phyloP scores from a whole-genome alignment of 1,284 basidiomycete species.

The Vanrija pseudolonga region DNA sequence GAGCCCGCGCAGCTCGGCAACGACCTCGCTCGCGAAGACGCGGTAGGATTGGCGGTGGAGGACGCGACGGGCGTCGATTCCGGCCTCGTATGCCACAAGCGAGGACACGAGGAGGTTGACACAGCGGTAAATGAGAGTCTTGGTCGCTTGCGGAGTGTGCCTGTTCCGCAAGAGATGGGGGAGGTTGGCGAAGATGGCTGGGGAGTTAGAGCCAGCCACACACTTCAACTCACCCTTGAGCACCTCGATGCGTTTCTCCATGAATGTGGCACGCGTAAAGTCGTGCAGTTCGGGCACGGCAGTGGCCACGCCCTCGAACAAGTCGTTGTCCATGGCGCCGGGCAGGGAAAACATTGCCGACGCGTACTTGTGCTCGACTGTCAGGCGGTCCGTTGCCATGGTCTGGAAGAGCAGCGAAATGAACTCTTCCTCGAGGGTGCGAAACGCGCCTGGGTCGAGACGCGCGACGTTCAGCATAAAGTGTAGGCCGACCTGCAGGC shows the following conservation, averaged over 20 bases:
- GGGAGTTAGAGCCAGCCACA: no score
- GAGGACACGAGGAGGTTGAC: constrained; percentile 35
- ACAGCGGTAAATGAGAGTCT: constrained; percentile 42
- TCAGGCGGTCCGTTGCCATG: constrained; percentile 55
- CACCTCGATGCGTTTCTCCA: constrained; percentile 20
- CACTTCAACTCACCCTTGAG: constrained; percentile 14
- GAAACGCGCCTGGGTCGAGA: constrained; percentile 63
- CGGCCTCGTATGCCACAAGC: constrained; percentile 8
- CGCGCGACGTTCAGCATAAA: constrained; percentile 65
- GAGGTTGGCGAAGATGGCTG: constrained; percentile 23
- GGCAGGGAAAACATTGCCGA: constrained; percentile 43
- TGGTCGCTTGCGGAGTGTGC: constrained; percentile 22
- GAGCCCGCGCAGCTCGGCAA: constrained; percentile 15
- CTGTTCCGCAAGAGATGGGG: constrained; percentile 21
- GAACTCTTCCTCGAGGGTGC: constrained; percentile 54
- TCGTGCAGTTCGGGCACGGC: background rate
- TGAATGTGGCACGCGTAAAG: constrained; percentile 20
- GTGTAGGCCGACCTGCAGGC: constrained; percentile 63
- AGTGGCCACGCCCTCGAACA: constrained; percentile 25
- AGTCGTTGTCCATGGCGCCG: constrained; percentile 24
- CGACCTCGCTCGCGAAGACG: constrained; percentile 23
- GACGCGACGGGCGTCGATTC: constrained; percentile 22
- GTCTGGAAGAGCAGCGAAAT: constrained; percentile 59
- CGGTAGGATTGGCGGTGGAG: constrained; percentile 34
- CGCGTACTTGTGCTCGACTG: constrained; percentile 62